Evolutionary conservation across 2,329 filamentous ascomycete genomes (phyloP), one percentile per base, ranked within the genome.

Genomic region (Clonostachys chloroleuca): DNA sequence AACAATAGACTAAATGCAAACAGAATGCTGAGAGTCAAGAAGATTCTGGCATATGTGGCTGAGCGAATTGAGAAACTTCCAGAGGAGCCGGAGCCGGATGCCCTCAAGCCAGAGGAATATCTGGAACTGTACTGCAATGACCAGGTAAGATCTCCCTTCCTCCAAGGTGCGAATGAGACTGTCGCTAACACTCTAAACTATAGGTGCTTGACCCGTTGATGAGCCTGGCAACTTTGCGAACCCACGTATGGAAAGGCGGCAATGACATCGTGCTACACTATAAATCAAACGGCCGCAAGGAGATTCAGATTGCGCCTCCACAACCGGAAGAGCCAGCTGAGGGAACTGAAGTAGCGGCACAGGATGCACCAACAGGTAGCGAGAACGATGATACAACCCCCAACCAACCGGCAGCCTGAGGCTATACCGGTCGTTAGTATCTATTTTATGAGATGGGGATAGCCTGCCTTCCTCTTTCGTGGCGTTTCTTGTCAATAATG

Each of bases 1-100:
- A 95, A 92, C 64, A 92, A 92, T 54, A 85, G 94, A 20, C 77
- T 99, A 45, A 99, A 97, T 63, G 94, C 94, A 12, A 99, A 97
- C 61, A 83, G 92, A 47, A 97, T 99, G 94, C 76, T 99, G 44
- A 82, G 94, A 42, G 90, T 95, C 5, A 92, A 90, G 70, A 99
- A 99, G 74, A 94, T 99, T 18, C 70, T 97, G 49, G 83, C 84
- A 0, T 99, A 99, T 59, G 83, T 99, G 16, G 89, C 91, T 2
- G 94, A 99, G 66, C 81, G 92, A 47, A 92, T 99, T 49, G 92
- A 97, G 56, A 77, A 81, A 8, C 76, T 77, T n/a, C 71, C 78
- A 0, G 75, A 83, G 44, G 76, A 83, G 45, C 70, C 75, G 5
- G 79, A 84, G 44, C 70, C 77, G 10, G 72, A 81, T 45, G 74